Base-by-base conservation (phyloP, 768 basidiomycete species). In the Boletus rufocinnamomeus region DNA sequence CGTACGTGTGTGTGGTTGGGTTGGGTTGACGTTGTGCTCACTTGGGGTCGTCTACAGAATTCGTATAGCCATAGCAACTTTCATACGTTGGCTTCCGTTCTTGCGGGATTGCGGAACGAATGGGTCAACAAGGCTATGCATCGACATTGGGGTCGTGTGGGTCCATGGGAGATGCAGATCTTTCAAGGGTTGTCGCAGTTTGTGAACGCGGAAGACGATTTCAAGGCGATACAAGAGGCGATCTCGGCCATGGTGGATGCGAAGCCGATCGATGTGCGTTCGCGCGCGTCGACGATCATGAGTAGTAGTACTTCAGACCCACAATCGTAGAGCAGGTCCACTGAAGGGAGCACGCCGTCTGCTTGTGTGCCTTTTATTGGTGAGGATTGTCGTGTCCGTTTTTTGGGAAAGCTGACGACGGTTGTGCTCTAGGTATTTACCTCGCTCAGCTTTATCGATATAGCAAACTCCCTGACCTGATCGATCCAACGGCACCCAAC, bases 331-430 rank as follows among this genome's bases (percentile, higher is more conserved):
- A 72, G 58, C 64, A 75, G 66, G 71, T 76, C 64, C 63, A 80
- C 64, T 6, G 80, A 79, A 19, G 68, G 75, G 44, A 81, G 75
- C 59, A 73, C 75, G 28, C 80, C 82, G 8, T 73, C 83, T 10
- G 79, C 83, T 7, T 92, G 91, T 65, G 81, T 93, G n/a, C 91
- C 91, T 8, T 92, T 93, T 75, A 84, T 93, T 45, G 90, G 91
- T 90, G 64, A 23, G 25, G 7, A 21, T 19, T n/a, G 19, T 14
- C 52, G n/a, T n/a, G n/a, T n/a, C 89, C 85, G 2, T 19, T 27
- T 7, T 28, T 60, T n/a, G 19, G 25, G 7, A 28, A 21, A 4
- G n/a, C 35, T 63, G 37, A 61, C 25, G 16, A 37, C 3, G 40
- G 54, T 40, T 14, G 54, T n/a, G 30, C 66, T 55, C 55, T 21